Base-by-base conservation (phyloP, 345 rosid species). In the Dipteronia dyeriana region DNA sequence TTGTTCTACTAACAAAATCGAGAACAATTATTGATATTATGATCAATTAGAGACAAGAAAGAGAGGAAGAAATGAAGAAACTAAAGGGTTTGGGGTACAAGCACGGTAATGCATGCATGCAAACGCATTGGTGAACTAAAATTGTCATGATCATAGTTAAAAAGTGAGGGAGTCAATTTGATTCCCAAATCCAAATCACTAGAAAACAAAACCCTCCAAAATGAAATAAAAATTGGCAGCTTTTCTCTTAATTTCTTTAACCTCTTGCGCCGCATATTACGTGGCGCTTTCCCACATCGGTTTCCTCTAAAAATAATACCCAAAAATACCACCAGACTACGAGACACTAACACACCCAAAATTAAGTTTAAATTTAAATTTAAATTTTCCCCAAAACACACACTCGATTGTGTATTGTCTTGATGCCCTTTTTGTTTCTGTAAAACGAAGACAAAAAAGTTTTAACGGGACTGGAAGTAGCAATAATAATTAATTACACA, bases 111-210 rank as follows among this genome's bases (percentile, higher is more conserved):
- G 62, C 26, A 20, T 59, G 62, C 62, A 59, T 59, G 62, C 23
- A 59, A 1, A 49, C 65, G 78, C 82, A 82, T 75, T 65, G 84
- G 82, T 80, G 78, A 79, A 74, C 53, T 71, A 59, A 68, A 56
- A 9, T 49, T 68, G 81, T 64, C 68, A 6, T 79, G 38, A 31
- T 31, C 9, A 56, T 19, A 41, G 17, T 9, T 47, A 63, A 20
- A 12, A 31, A 1, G 54, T 16, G 47, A 65, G 31, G 9, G 74
- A 75, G 68, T 63, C 63, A 73, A 79, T 34, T 67, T 70, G 90
- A 87, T 87, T 87, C 88, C 87, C 87, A 79, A 79, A 74, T 85
- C 84, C 91, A 88, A 88, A 81, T 17, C 47, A 77, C 85, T 38
- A 86, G 1, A 41, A 54, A 79, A 85, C 89, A 83, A 86, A 79